Base-by-base conservation (phyloP, 2,329 filamentous ascomycete species). In the Lecanoromycetidae sp. region DNA sequence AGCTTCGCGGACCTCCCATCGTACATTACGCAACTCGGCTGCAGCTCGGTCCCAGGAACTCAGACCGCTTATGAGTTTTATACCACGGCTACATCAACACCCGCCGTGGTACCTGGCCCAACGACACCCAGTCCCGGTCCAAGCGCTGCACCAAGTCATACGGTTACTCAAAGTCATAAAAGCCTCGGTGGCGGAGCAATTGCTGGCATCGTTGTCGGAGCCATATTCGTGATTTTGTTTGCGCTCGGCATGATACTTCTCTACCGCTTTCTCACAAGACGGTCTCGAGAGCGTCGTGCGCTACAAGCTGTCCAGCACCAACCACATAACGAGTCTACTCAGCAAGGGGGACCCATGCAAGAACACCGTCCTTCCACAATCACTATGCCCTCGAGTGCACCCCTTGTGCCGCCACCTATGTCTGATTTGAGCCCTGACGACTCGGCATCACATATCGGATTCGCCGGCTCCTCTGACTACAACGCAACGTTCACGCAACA, bases 171-270 rank as follows among this genome's bases (percentile, higher is more conserved):
- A 4, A 35, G 41, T 30, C 1, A 9, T 19, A 30, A 44, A 17
- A 10, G 23, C 9, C 13, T 44, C 20, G 19, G n/a, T 22, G 17
- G 7, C 25, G 41, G 41, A 2, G 41, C 41, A 2, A 44, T 44
- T 19, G 41, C 41, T 34, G 41, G 41, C 6, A 44, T 44, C 4
- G 41, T 44, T n/a, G 20, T 44, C 6, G 41, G 41, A 12, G 20
- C 8, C 0, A 20, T 44, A 27, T 6, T 37, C 0, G 10, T 41
- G 9, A 5, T 41, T 19, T 12, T 41, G 13, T 1, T 35, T 13
- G 29, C 12, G 27, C 29, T 44, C 7, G 41, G 41, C 25, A 44
- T 44, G 41, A 19, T 44, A 25, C n/a, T 44, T 13, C 9, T 44
- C 12, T 44, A 44, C 17, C 41, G 41, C 41, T 44, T 19, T 29